Evolutionary conservation across 2,329 filamentous ascomycete genomes (phyloP).

Genomic region (Verticillium albo-atrum): DNA sequence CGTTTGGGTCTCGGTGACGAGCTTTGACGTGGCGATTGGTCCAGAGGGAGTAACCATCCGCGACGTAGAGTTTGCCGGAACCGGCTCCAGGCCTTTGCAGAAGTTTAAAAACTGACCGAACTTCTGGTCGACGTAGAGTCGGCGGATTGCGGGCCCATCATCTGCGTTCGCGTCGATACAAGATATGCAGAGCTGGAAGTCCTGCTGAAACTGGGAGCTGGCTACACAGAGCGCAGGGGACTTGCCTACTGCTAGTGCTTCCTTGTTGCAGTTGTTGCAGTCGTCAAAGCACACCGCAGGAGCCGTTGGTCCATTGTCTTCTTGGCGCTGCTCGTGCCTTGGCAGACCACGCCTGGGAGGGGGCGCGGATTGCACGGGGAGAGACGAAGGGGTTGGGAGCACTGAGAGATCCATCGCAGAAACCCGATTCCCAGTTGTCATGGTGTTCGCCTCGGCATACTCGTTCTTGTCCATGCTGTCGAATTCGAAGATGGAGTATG

Average conservation of each 20-base stretch:
- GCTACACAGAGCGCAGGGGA: constrained; percentile 35
- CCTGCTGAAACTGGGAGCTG: constrained; percentile 34
- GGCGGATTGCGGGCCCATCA: constrained; percentile 18
- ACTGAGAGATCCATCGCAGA: constrained; percentile 40
- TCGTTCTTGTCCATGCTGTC: constrained; percentile 30
- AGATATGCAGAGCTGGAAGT: constrained; percentile 29
- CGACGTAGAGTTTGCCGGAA: background rate
- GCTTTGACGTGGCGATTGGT: background rate
- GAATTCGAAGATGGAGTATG: constrained; percentile 55
- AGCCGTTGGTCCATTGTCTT: constrained; percentile 17
- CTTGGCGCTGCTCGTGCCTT: constrained; percentile 7
- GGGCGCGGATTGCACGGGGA: constrained; percentile 23
- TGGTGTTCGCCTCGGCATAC: constrained; percentile 32
- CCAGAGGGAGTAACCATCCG: background rate
- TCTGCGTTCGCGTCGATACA: constrained; percentile 32
- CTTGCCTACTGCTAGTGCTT: constrained; percentile 45
- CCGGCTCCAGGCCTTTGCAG: constrained; percentile 28
- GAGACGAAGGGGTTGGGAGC: constrained; percentile 23
- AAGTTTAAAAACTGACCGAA: constrained; percentile 42
- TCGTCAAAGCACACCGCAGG: constrained; percentile 45
- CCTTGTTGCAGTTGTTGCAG: constrained; percentile 47
- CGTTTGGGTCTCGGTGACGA: background rate
- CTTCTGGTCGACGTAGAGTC: constrained; percentile 27
- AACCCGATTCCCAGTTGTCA: constrained; percentile 53
- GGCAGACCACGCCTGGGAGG: background rate